Conservation (phyloP, 2,329 filamentous ascomycete species). For the Passalora sequoiae region DNA sequence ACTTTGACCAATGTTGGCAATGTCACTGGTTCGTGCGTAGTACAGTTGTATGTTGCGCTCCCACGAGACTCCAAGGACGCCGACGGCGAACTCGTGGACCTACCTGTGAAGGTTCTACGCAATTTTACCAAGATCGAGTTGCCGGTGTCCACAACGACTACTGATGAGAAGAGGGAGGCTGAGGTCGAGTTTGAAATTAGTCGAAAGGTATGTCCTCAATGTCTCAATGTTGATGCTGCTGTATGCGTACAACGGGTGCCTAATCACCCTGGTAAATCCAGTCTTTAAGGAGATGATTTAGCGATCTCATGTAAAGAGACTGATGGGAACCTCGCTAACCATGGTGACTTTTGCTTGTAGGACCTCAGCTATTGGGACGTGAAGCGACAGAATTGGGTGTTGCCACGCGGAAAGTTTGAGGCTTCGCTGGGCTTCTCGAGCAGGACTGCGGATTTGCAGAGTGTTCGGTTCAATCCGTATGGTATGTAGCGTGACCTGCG, state of each 20-base stretch:
- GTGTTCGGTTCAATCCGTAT: slow-evolving; percentile 13
- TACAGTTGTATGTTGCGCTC: slow-evolving; percentile 53
- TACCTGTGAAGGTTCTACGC: slow-evolving; percentile 45
- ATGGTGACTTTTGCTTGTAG: too few relatives aligned
- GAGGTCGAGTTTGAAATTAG: slow-evolving; percentile 35
- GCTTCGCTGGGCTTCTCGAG: slow-evolving; percentile 30
- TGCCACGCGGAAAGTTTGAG: slow-evolving; percentile 32
- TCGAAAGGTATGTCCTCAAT: too few relatives aligned
- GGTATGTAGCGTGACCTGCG: too few relatives aligned
- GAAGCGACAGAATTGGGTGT: slow-evolving; percentile 34
- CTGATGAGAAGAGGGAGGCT: slow-evolving; percentile 14
- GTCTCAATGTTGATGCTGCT: too few relatives aligned
- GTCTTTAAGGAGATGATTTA: too few relatives aligned
- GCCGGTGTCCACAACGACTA: slow-evolving; percentile 27
- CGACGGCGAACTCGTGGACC: slow-evolving; percentile 32
- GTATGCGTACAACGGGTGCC: too few relatives aligned
- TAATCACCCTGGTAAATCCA: too few relatives aligned
- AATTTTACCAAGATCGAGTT: slow-evolving; percentile 42
- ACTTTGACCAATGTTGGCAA: slow-evolving; percentile 60
- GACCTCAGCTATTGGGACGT: slow-evolving; percentile 37
- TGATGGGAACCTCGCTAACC: too few relatives aligned
- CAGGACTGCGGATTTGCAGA: slow-evolving; percentile 21
- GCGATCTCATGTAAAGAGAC: too few relatives aligned
- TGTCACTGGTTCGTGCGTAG: slow-evolving; percentile 48
- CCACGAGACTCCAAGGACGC: slow-evolving; percentile 29